These are phyloP conservation scores for Immersiporthe knoxdaviesiana DNA, from an alignment of 2,329 filamentous ascomycete species.

Conservation along the genomic window DNA sequence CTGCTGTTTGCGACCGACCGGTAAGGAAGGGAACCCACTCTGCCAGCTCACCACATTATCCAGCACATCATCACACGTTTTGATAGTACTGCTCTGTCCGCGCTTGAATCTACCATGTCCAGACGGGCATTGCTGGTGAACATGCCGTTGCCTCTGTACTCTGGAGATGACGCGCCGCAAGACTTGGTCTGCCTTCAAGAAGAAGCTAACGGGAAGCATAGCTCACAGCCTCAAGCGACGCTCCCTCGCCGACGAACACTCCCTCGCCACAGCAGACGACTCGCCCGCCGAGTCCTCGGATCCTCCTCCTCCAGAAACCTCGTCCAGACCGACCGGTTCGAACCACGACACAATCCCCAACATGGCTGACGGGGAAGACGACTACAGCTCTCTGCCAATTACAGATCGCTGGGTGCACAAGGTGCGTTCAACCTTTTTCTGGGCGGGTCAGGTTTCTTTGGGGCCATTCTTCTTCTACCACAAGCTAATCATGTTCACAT, in stretches of 20 bases:
- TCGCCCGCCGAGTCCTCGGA: neutral
- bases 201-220: conserved; percentile 27
- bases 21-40: conserved; percentile 24
- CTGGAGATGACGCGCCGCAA: conserved; percentile 24
- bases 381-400: conserved; percentile 78
- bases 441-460: neutral
- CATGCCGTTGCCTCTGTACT: conserved; percentile 4
- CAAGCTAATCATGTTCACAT: neutral
- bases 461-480: conserved; percentile 7
- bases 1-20: conserved; percentile 23
- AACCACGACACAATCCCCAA: conserved; percentile 3
- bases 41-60: conserved; percentile 18
- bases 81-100: neutral
- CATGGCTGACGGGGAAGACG: conserved; percentile 85
- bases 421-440: conserved; percentile 44
- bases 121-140: neutral
- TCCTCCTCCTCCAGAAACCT: neutral
- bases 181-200: conserved; percentile 19
- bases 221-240: conserved; percentile 19
- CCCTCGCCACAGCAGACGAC: conserved; percentile 12
- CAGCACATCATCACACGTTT: neutral
- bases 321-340: neutral
- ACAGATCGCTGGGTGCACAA: conserved; percentile 85
- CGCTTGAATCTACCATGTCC: neutral
- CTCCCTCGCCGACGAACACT: neutral